phyloP scores from a whole-genome alignment of 768 basidiomycete species.

The Mycena chlorophos region DNA sequence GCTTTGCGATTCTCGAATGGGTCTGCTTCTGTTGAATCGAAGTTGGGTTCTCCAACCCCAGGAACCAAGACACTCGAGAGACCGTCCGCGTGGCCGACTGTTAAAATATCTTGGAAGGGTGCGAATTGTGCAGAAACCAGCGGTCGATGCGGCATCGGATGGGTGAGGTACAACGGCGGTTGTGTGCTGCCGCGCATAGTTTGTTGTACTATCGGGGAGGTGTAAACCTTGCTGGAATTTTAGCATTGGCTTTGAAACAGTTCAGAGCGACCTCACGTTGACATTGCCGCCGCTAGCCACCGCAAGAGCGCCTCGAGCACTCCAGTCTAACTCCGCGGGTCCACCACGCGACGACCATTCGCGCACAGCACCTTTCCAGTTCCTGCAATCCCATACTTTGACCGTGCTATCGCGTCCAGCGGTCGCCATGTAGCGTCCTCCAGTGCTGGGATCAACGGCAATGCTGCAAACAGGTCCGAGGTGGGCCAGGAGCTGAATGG shows the following conservation, averaged over 20 bases:
- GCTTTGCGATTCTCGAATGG: constrained; percentile 86
- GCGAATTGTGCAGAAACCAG: constrained; percentile 78
- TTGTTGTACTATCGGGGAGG: constrained; percentile 61
- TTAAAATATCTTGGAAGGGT: constrained; percentile 85
- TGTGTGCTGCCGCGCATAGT: constrained; percentile 48
- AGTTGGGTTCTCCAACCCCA: constrained; percentile 91
- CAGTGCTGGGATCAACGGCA: constrained; percentile 79
- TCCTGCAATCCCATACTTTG: constrained; percentile 96
- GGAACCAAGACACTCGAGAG: constrained; percentile 87
- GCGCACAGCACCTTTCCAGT: constrained; percentile 88
- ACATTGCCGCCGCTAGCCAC: constrained; percentile 83
- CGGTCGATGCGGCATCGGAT: constrained; percentile 79
- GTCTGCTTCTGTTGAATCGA: constrained; percentile 91
- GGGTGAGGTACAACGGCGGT: constrained; percentile 87
- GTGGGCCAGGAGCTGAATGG: constrained; percentile 90
- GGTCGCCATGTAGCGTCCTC: constrained; percentile 90
- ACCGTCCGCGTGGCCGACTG: constrained; percentile 75
- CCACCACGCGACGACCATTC: constrained; percentile 73
- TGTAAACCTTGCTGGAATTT: constrained; percentile 59
- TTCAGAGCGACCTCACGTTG: constrained; percentile 52
- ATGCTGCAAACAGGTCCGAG: constrained; percentile 82
- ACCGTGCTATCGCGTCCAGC: constrained; percentile 84
- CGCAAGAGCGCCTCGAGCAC: constrained; percentile 78
- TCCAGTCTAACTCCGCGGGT: constrained; percentile 76
- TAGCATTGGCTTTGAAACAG: constrained; percentile 5